Base-by-base conservation (phyloP, 371 early-diverging fungal genomes). In the Rhizopus microsporus region DNA sequence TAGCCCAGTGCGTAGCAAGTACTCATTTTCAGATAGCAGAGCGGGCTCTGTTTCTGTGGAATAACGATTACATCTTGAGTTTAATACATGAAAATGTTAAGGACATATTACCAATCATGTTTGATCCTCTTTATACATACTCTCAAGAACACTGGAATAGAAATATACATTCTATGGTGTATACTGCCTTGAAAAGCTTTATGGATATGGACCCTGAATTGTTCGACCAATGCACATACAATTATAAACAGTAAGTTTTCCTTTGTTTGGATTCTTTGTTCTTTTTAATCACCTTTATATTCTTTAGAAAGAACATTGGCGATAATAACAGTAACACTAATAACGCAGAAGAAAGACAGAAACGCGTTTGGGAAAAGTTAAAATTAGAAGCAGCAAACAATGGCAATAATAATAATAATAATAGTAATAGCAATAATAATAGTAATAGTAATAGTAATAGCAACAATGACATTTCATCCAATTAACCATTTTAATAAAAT, bases 11-110 rank as follows among this genome's bases (percentile, higher is more conserved):
- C 71, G 86, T 96, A n/a, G 83, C 93, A 17, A 93, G 93, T 62
- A 91, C 92, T 16, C 98, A 98, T 71, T 98, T 96, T 72, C 98
- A 98, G 83, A 95, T 90, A 69, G 97, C 97, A 48, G 98, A 98
- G 77, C 85, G 98, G 55, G 96, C 97, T 37, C 79, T 98, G 44
- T 91, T 88, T 57, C 94, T 92, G 70, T 98, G 97, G 96, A 97
- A 95, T 79, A 98, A 97, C 69, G 95, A 93, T 62, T 95, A 93
- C 62, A 92, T 97, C 69, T 89, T 94, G 61, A 92, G 88, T 68
- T 71, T 97, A 65, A 93, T 98, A 59, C 85, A 88, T n/a, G 94
- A 95, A 47, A 93, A 97, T 72, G 89, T 91, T 17, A 72, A 81
- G 35, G 85, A 85, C 29, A 89, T 97, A 51, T 71, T 98, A 68